phyloP scores from a whole-genome alignment of 2,329 filamentous ascomycete species.

The Fusarium sp. region DNA sequence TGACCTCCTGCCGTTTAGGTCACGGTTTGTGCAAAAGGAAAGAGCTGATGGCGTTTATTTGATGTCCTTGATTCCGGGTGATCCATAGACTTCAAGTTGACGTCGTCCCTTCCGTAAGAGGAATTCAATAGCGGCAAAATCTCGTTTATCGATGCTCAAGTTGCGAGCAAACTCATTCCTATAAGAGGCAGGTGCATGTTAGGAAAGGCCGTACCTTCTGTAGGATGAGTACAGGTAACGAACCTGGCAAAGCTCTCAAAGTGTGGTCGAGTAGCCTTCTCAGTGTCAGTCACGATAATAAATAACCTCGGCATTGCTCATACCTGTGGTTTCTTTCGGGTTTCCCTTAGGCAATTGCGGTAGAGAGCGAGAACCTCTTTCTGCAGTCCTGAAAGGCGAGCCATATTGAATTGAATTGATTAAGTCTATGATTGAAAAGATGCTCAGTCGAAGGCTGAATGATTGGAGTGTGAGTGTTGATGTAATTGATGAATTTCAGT shows the following conservation, averaged over 20 bases:
- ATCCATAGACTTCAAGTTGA: constrained; percentile 85
- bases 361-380: constrained; percentile 89
- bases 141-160: constrained; percentile 77
- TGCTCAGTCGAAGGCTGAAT: background rate
- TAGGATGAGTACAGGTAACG: constrained; percentile 31
- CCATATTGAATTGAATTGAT: constrained; percentile 25
- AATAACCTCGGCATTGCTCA: background rate
- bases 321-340: constrained; percentile 82
- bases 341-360: constrained; percentile 84
- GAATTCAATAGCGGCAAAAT: constrained; percentile 88
- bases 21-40: background rate
- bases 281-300: constrained; percentile 23
- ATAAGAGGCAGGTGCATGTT: constrained; percentile 46
- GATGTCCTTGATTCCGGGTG: constrained; percentile 83
- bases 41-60: constrained; percentile 33
- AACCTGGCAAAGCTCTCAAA: constrained; percentile 75
- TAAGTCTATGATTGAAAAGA: background rate
- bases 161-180: constrained; percentile 84
- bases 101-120: constrained; percentile 82
- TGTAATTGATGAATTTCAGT: constrained; percentile 12
- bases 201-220: background rate
- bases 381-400: constrained; percentile 83
- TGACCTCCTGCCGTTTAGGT: constrained; percentile 1
- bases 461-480: constrained; percentile 21
- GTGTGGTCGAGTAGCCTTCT: constrained; percentile 64